Evolutionary conservation across 2,329 filamentous ascomycete species (phyloP).

Genomic region (Hymenoscyphus salicellus): DNA sequence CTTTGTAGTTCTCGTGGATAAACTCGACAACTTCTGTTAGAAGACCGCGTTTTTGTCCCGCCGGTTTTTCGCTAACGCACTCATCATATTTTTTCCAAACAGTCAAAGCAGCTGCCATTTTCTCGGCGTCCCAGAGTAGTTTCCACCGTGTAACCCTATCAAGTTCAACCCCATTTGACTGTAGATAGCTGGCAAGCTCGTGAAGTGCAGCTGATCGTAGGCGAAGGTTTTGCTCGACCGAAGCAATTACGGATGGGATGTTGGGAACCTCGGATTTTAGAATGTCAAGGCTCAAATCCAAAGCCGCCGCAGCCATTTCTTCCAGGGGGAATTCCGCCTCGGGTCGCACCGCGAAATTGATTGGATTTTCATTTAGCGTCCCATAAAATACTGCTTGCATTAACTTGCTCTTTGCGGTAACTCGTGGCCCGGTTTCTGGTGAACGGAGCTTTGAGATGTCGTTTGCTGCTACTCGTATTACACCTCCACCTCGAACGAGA

Average conservation of each 20-base stretch:
- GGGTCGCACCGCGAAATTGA: slow-evolving; percentile 73
- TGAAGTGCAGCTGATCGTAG: slow-evolving; percentile 70
- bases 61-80: slow-evolving; percentile 57
- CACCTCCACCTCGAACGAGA: slow-evolving; percentile 60
- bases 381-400: slow-evolving; percentile 96
- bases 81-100: slow-evolving; percentile 80
- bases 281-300: slow-evolving; percentile 77
- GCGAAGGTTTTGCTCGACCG: slow-evolving; percentile 76
- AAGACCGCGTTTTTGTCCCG: slow-evolving; percentile 64
- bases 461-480: slow-evolving; percentile 57
- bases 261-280: slow-evolving; percentile 72
- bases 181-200: slow-evolving; percentile 70
- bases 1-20: slow-evolving; percentile 74
- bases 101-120: slow-evolving; percentile 72
- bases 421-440: slow-evolving; percentile 51
- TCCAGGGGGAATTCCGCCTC: slow-evolving; percentile 63
- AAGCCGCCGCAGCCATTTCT: slow-evolving; percentile 73
- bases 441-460: slow-evolving; percentile 60
- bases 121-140: slow-evolving; percentile 86
- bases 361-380: slow-evolving; percentile 73
- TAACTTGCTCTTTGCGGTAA: slow-evolving; percentile 83
- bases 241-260: slow-evolving; percentile 69
- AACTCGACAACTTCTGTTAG: slow-evolving; percentile 71
- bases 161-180: slow-evolving; percentile 62
- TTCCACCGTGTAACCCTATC: slow-evolving; percentile 71